phyloP scores from a whole-genome alignment of 2,329 filamentous ascomycete genomes.

The Colletotrichum caudatum region DNA sequence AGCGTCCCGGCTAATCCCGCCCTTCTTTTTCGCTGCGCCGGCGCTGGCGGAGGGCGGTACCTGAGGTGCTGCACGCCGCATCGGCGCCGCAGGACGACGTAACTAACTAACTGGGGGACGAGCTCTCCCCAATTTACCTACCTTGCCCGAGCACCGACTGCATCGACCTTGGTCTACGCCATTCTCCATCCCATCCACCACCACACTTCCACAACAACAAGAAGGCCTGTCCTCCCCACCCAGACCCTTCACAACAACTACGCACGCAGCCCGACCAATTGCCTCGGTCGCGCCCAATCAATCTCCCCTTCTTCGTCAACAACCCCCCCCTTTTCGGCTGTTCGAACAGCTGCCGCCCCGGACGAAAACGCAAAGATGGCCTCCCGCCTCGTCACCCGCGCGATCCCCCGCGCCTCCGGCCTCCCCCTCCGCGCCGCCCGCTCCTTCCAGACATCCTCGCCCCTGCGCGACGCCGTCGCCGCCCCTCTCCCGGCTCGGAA shows the following conservation, averaged over 20 bases:
- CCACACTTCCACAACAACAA: conserved; percentile 2
- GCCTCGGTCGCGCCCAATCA: not conserved
- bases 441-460: conserved; percentile 64
- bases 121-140: conserved; percentile 20
- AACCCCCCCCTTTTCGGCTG: conserved; percentile 8
- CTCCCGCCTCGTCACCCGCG: conserved; percentile 59
- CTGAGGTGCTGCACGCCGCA: conserved; percentile 31
- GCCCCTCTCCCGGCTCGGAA: conserved; percentile 66
- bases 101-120: not conserved
- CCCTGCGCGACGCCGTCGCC: conserved; percentile 57
- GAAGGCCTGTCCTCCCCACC: not conserved
- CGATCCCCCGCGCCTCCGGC: conserved; percentile 49
- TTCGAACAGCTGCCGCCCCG: conserved; percentile 5
- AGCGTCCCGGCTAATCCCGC: conserved; percentile 40
- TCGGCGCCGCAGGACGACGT: conserved; percentile 19
- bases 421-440: conserved; percentile 48
- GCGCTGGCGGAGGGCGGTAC: conserved; percentile 36
- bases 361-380: conserved; percentile 54
- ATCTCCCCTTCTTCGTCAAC: not conserved
- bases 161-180: conserved; percentile 22
- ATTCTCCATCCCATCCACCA: conserved; percentile 25
- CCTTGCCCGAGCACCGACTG: conserved; percentile 15
- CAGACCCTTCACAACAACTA: not conserved
- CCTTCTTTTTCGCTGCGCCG: conserved; percentile 17
- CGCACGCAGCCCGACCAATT: conserved; percentile 2